Base-by-base conservation (phyloP, 495 filamentous ascomycete genomes). In the Penicillium crystallinum region DNA sequence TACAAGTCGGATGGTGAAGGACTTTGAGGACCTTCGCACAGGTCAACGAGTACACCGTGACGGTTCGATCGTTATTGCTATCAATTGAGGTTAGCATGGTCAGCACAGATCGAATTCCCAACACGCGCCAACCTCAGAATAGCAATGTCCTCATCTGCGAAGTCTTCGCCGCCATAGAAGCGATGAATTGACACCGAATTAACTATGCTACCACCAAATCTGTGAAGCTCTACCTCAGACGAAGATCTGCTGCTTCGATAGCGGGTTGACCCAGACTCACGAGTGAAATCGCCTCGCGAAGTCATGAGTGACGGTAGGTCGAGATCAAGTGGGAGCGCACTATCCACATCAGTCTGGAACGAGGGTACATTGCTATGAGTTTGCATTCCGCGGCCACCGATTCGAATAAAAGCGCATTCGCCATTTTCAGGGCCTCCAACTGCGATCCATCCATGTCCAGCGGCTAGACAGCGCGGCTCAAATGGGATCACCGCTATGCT, bases 1-100 rank as follows among this genome's bases (percentile, higher is more conserved):
- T 92, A 48, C 80, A 83, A 55, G 87, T 83, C 34, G 86, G 82
- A 52, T 91, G 88, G 6, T 81, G 73, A 18, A 96, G 68, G 43
- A 83, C 77, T 33, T 86, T 80, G 34, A 91, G 68, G 47, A 87
- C 73, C 48, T 78, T 70, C 23, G 77, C 68, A 30, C 80, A 76
- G 12, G 82, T 76, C 7, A 97, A 74, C 30, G 85, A 85, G 62
- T 90, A 90, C 14, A 96, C 72, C 15, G 83, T 82, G 25, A 97
- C 85, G 1, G 87, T 89, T 62, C 82, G 84, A 65, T 98, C 93
- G 64, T 98, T 98, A 68, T 96, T 97, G 43, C 81, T 85, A 52
- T 47, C 41, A 38, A 51, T 19, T 47, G 22, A 7, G 5, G 49
- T 64, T 48, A 61, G 57, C 27, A 35, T 33, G 17, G 25, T 30